phyloP scores from a whole-genome alignment of 306 rosid species.

The Hippophae gyantsensis region DNA sequence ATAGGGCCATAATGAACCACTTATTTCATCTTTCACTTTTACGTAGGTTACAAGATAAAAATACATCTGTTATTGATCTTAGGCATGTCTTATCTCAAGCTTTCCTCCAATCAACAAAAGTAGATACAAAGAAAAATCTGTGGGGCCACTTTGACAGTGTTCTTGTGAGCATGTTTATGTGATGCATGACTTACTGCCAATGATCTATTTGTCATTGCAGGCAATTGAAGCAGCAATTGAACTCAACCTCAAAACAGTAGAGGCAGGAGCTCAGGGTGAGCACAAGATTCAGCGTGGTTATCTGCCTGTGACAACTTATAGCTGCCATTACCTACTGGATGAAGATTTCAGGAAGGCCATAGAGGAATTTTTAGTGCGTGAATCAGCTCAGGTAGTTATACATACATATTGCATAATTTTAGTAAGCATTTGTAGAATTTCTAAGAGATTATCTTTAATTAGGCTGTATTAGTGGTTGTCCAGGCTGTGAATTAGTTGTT shows the following conservation, averaged over 20 bases:
- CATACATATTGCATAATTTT: not conserved
- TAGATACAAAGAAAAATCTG: no score
- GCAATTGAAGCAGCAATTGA: conserved; percentile 98
- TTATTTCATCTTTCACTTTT: no score
- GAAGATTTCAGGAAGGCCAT: conserved; percentile 57
- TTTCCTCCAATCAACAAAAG: no score
- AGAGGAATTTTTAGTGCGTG: conserved; percentile 59
- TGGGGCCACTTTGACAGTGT: no score
- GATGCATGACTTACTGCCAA: not conserved
- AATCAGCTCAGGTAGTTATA: conserved; percentile 64
- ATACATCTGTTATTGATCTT: no score
- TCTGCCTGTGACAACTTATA: conserved; percentile 76
- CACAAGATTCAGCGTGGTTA: conserved; percentile 96
- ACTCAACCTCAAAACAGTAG: conserved; percentile 67
- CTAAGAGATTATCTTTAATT: not conserved
- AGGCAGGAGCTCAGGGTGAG: conserved; percentile 99
- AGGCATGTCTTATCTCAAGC: no score
- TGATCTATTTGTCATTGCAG: conserved; percentile 29
- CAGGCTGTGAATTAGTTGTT: no score
- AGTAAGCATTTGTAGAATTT: not conserved
- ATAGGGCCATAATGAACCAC: no score
- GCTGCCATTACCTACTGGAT: conserved; percentile 73
- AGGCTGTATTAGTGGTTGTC: no score
- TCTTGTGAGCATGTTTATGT: no score
- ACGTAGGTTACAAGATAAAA: no score